Evolutionary conservation across 306 rosid species (phyloP), one percentile per base, ranked within the genome.

Genomic region (Prunus dulcis): DNA sequence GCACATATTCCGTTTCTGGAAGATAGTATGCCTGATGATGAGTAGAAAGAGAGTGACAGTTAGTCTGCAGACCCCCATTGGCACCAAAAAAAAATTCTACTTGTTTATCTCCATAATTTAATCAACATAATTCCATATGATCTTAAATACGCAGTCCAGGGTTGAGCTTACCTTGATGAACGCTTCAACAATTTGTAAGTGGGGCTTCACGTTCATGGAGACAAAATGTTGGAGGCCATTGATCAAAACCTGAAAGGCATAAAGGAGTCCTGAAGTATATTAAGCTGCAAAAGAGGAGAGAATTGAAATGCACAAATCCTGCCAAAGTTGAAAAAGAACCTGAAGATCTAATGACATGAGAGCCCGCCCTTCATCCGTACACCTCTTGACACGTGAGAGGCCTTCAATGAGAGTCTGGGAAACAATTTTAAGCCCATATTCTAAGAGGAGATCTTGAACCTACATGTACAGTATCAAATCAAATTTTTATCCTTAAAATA

Each of bases 281-380:
- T 32, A 78, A 62, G 80, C 63, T 12, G 46, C 76, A 81, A 73
- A 56, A 72, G 41, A 75, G 41, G 72, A 75, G 72, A 30, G 71
- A 14, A 12, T 43, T 22, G 43, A 72, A 17, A 53, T 53, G 56
- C 13, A 12, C 22, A 52, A 28, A 15, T 62, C 55, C 66, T 12
- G 72, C 25, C 53, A 60, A 14, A 67, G 67, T 63, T 73, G 3
- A 69, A 66, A 76, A 85, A 70, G 64, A 77, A 93, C 98, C 98
- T 93, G 98, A 52, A 93, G 91, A 86, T 93, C 98, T 84, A 96
- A 84, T 52, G 97, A 92, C 99, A 96, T 96, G 51, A 92, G 89
- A 60, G 96, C 99, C 30, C 99, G 92, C 45, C 99, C 99, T 85
- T 96, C 98, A 76, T 96, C 99, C 56, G 90, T 89, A 84, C 99